Evolutionary conservation across 148 eudicot species (phyloP), one percentile per base, ranked within the genome.

Genomic region (Spergularia bocconei): DNA sequence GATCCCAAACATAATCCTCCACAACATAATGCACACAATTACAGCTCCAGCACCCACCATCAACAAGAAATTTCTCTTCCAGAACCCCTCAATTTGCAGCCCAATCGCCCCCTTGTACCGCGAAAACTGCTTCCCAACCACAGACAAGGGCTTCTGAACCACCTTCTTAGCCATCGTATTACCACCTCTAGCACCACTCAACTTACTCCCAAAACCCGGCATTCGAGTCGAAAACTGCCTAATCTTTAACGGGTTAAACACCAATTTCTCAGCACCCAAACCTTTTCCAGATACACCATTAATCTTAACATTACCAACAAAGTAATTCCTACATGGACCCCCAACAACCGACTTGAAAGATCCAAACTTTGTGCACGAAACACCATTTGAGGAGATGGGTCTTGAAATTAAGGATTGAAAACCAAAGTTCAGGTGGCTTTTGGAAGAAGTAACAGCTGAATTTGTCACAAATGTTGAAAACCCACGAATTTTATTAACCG

Each of bases 1-100:
- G 79, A 92, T 82, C 29, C 97, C 97, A 88, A 95, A 92, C 93
- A 95, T 76, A 23, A 89, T 75, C 91, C 92, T 88, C 97, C 97
- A 95, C 70, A 95, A 73, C 66, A 91, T 53, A 82, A 95, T 86
- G 84, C 97, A 95, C 64, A 87, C 85, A 52, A 91, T 12, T 66
- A 91, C 80, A 67, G 90, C 97, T 36, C 84, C 96, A 19, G 90
- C 93, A 47, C 98, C 98, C 21, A 86, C 66, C 77, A 95, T 38
- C 21, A 87, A 77, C 90, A 89, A 44, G 79, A 68, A 79, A 83
- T 95, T 95, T 82, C 98, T 85, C 87, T 85, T 92, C 97, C 93
- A 91, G 73, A 92, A 92, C 39, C 97, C 97, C 79, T 95, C 99
- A 48, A 92, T 81, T 75, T 95, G 99, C 86, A 95, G 69, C 58